Evolutionary conservation across 495 filamentous ascomycete species (phyloP).

Genomic region (Geoglossum glabrum): DNA sequence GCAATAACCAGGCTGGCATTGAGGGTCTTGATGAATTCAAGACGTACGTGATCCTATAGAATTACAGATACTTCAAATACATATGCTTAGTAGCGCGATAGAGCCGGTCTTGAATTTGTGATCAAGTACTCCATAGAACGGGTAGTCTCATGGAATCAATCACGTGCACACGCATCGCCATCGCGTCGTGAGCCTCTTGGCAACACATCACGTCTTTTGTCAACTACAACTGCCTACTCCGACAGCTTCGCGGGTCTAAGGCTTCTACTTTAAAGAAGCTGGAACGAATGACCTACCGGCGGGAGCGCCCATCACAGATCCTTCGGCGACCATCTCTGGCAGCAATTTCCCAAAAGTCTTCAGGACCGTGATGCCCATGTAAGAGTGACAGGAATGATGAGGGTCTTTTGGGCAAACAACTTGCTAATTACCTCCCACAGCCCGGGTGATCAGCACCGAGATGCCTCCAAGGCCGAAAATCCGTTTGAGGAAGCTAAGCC

Average conservation of each 20-base stretch:
- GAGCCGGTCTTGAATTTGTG: too few relatives aligned
- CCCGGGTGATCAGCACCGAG: slow-evolving; percentile 59
- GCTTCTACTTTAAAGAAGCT: not conserved
- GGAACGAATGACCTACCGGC: not conserved
- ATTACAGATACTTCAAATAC: too few relatives aligned
- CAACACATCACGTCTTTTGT: not conserved
- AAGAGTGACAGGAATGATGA: not conserved
- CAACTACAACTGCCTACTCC: not conserved
- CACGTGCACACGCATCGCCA: not conserved
- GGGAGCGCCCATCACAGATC: not conserved
- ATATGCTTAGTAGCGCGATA: too few relatives aligned
- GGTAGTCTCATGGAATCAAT: too few relatives aligned
- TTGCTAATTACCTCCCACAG: slow-evolving; percentile 21
- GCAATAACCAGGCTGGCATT: too few relatives aligned
- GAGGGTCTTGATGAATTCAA: too few relatives aligned
- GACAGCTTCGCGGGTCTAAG: not conserved
- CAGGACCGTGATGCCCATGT: not conserved
- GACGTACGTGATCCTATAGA: too few relatives aligned
- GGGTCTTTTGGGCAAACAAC: not conserved
- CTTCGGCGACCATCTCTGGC: not conserved
- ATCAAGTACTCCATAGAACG: too few relatives aligned
- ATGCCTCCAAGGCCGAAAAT: slow-evolving; percentile 31
- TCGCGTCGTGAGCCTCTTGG: not conserved
- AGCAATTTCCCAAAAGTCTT: not conserved
- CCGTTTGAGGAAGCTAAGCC: slow-evolving; percentile 56